Evolutionary conservation across 495 filamentous ascomycete genomes (phyloP).

Genomic region (Terfezia boudieri): DNA sequence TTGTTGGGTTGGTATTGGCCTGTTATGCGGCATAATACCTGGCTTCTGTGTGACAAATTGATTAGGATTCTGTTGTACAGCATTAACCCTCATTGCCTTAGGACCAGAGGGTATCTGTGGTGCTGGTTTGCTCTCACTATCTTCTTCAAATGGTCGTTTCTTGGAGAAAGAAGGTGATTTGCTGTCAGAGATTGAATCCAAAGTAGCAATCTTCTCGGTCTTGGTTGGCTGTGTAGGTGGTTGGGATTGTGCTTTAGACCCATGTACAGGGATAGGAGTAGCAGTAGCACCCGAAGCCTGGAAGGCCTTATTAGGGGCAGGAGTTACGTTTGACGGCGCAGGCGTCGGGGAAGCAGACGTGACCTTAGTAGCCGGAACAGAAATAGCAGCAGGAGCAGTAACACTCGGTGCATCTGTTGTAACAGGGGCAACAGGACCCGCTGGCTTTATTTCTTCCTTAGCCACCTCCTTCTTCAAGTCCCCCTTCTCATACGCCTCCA

Average conservation of each 20-base stretch:
- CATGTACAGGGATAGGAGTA: not conserved
- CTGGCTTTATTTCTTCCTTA: not conserved
- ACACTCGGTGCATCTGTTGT: no score
- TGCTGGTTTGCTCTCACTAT: not conserved
- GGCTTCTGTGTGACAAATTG: not conserved
- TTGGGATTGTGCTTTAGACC: not conserved
- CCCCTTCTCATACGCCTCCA: constrained; percentile 35
- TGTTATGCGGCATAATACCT: not conserved
- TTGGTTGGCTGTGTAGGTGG: not conserved
- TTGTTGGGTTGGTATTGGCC: constrained; percentile 4
- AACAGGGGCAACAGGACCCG: no score
- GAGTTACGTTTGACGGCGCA: not conserved
- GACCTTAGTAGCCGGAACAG: not conserved
- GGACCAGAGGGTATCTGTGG: not conserved
- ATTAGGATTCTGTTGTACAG: not conserved
- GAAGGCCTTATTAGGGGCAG: not conserved
- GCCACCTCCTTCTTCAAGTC: not conserved
- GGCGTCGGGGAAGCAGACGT: not conserved
- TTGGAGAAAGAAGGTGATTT: not conserved
- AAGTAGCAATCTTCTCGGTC: not conserved
- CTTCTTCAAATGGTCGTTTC: not conserved
- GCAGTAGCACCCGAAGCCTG: not conserved
- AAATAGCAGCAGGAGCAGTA: not conserved
- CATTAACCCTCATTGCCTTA: not conserved
- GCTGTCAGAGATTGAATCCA: not conserved